A percentile compares a stretch with the other conserved stretches of the same genome.
phyloP scores from a whole-genome alignment of 768 basidiomycete species.

The Sutorius australiensis region DNA sequence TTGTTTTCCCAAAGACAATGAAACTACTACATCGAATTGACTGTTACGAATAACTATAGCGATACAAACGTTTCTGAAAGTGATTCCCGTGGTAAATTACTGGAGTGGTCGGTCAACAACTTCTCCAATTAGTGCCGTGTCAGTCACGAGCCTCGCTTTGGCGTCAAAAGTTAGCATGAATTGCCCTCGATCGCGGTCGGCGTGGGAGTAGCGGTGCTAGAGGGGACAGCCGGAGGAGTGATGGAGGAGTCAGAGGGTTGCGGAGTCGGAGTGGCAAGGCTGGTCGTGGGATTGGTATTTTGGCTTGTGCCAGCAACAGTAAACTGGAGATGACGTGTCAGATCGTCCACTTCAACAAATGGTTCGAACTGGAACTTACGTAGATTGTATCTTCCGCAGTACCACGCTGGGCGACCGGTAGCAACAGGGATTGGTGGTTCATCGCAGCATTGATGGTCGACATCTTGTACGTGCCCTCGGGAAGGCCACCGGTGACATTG shows the following conservation, averaged over 20 bases:
- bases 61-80: slow-evolving; percentile 11
- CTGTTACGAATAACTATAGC: slow-evolving; percentile 6
- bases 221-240: background rate
- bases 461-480: slow-evolving; percentile 49
- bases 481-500: slow-evolving; percentile 50
- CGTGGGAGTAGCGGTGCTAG: background rate
- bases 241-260: slow-evolving; percentile 1
- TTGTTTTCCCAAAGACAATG: background rate
- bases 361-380: slow-evolving; percentile 19
- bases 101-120: slow-evolving; percentile 14
- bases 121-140: background rate
- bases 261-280: background rate
- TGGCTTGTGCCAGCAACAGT: slow-evolving; percentile 17
- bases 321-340: slow-evolving; percentile 22
- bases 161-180: slow-evolving; percentile 1
- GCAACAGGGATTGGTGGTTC: slow-evolving; percentile 42
- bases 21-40: background rate
- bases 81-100: background rate
- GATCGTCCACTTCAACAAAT: background rate
- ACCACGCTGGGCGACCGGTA: slow-evolving; percentile 40
- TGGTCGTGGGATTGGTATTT: slow-evolving; percentile 12
- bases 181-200: background rate
- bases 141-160: background rate
- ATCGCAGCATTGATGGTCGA: slow-evolving; percentile 42
- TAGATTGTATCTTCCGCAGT: slow-evolving; percentile 41